A percentile compares a stretch with the other conserved stretches of the same genome.
These are phyloP conservation scores for Curvularia sp. DNA, from an alignment of 2,329 filamentous ascomycete species.

Conservation along the genomic window DNA sequence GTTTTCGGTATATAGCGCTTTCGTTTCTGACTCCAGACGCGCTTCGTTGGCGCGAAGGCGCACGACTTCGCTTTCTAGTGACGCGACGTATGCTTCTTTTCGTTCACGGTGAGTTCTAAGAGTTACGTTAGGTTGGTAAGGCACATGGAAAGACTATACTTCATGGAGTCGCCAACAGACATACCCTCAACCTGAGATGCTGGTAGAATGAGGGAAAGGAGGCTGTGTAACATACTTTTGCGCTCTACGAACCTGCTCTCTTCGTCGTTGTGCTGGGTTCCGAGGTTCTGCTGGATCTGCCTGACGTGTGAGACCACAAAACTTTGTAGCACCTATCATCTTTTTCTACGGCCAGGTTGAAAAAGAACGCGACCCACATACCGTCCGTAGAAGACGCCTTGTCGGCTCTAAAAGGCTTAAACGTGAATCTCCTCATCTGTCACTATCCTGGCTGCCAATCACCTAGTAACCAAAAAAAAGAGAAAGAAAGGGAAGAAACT, in stretches of 20 bases:
- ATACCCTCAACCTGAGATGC: background rate
- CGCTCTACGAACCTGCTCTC: background rate
- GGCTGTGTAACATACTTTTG: background rate
- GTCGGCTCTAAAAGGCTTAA: slow-evolving; percentile 20
- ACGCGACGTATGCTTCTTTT: slow-evolving; percentile 44
- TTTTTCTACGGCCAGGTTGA: no score
- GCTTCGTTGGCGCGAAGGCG: slow-evolving; percentile 43
- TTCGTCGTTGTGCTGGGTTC: background rate
- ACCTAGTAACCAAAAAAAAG: background rate
- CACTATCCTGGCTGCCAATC: background rate
- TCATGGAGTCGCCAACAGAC: background rate
- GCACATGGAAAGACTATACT: background rate
- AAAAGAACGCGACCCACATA: background rate
- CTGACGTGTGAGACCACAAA: background rate
- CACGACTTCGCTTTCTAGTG: slow-evolving; percentile 38
- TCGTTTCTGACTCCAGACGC: slow-evolving; percentile 35
- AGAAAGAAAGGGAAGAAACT: background rate
- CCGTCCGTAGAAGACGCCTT: slow-evolving; percentile 4
- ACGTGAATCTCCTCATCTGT: slow-evolving; percentile 23
- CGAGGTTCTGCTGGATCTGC: background rate
- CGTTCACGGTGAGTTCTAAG: slow-evolving; percentile 42
- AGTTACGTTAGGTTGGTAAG: background rate
- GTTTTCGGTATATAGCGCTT: slow-evolving; percentile 33
- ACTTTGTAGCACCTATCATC: background rate
- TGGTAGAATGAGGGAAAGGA: background rate